Conservation (phyloP, 2,329 filamentous ascomycete species). For the Ceratocystis eucalypticola region DNA sequence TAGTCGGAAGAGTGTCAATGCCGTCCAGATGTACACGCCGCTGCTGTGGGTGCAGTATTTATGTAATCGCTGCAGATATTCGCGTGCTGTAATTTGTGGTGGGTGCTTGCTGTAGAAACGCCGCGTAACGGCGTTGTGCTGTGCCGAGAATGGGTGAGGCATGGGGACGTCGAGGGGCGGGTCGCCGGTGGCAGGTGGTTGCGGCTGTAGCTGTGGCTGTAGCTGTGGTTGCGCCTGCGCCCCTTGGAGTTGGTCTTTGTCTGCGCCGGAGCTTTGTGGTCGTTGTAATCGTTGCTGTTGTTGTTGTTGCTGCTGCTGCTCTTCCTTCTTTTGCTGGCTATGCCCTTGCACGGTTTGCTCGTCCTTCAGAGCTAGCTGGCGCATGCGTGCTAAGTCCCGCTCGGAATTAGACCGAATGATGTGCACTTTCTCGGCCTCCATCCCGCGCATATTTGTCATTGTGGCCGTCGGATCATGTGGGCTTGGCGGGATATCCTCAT, state of each 20-base stretch:
- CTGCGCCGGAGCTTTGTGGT: neutral
- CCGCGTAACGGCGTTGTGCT: conserved; percentile 66
- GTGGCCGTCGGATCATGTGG: conserved; percentile 49
- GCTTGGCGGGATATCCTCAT: conserved; percentile 70
- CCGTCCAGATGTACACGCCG: conserved; percentile 63
- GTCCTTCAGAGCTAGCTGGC: conserved; percentile 30
- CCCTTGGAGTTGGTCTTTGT: neutral
- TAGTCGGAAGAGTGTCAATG: conserved; percentile 65
- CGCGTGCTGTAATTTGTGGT: conserved; percentile 67
- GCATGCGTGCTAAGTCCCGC: conserved; percentile 36
- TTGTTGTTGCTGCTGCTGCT: neutral
- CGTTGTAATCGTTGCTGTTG: conserved; percentile 5
- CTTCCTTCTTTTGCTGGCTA: conserved; percentile 12
- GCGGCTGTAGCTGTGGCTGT: conserved; percentile 15
- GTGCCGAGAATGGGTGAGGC: neutral
- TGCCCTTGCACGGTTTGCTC: conserved; percentile 20
- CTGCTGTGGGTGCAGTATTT: conserved; percentile 87
- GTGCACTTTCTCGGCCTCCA: conserved; percentile 48
- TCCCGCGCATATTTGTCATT: conserved; percentile 51
- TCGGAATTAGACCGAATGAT: conserved; percentile 46
- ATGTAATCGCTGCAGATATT: conserved; percentile 79
- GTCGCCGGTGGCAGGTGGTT: neutral
- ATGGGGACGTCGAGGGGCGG: neutral
- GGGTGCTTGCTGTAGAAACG: conserved; percentile 87
- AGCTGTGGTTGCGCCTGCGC: conserved; percentile 4